Conservation (phyloP, 2,329 filamentous ascomycete genomes). For the Scytalidium sp. region DNA sequence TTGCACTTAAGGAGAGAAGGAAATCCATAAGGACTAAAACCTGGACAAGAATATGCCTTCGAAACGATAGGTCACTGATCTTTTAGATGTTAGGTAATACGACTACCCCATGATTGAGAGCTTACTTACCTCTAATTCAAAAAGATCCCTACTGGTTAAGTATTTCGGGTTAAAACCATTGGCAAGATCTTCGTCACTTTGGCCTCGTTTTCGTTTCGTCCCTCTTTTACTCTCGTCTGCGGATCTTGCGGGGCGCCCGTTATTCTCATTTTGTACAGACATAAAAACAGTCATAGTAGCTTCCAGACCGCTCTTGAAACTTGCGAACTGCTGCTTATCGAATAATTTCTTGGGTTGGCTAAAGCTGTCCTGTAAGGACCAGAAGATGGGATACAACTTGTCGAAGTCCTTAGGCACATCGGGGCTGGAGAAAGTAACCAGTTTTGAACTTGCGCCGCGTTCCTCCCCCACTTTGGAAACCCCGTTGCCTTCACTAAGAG, state of each 20-base stretch:
- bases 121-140: constrained; percentile 77
- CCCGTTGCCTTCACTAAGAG: constrained; percentile 21
- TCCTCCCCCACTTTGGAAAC: constrained; percentile 24
- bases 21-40: constrained; percentile 94
- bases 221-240: constrained; percentile 62
- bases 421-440: constrained; percentile 36
- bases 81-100: constrained; percentile 33
- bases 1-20: constrained; percentile 80
- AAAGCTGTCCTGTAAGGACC: constrained; percentile 88
- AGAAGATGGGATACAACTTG: constrained; percentile 85
- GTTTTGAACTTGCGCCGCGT: constrained; percentile 35
- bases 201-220: constrained; percentile 67
- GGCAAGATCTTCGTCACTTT: constrained; percentile 57
- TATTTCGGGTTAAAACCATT: constrained; percentile 96
- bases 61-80: constrained; percentile 92
- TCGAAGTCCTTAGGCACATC: constrained; percentile 63
- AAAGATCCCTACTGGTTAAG: constrained; percentile 93
- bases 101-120: constrained; percentile 6
- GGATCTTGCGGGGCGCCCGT: constrained; percentile 46
- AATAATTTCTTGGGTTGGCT: constrained; percentile 87
- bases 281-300: constrained; percentile 74
- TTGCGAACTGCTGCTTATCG: constrained; percentile 61
- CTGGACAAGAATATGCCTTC: constrained; percentile 91
- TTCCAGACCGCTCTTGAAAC: constrained; percentile 61
- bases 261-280: constrained; percentile 50